Evolutionary conservation across 441 rosid species (phyloP).

Genomic region (Bocquillonia castaneifolia): DNA sequence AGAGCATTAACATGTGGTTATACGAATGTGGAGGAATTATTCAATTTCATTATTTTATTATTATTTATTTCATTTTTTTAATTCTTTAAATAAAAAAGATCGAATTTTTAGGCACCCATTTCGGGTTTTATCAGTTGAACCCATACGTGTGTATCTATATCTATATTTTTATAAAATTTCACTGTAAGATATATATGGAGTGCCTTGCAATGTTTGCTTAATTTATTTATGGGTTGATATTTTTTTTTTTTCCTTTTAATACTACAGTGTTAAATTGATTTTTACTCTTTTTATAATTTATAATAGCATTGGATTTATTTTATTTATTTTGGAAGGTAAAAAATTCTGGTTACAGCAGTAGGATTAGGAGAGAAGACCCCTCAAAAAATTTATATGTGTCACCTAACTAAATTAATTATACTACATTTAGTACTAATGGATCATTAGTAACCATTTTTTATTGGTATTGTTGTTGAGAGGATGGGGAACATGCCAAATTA

Average conservation of each 20-base stretch:
- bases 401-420: not conserved
- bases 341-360: no score
- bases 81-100: not conserved
- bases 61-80: not conserved
- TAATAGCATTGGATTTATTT: no score
- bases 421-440: no score
- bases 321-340: no score
- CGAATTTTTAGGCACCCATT: slow-evolving; percentile 32
- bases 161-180: no score
- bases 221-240: no score
- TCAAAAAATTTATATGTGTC: not conserved
- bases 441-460: not conserved
- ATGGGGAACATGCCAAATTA: not conserved
- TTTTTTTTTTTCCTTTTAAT: no score
- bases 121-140: slow-evolving; percentile 19
- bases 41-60: not conserved
- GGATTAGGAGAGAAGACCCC: not conserved
- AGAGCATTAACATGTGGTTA: slow-evolving; percentile 32
- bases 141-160: not conserved
- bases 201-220: no score
- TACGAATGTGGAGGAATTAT: slow-evolving; percentile 8
- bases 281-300: no score
- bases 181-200: no score
- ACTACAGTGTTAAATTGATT: no score
- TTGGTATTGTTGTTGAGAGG: not conserved